Base-by-base conservation (phyloP, 352 stramenopile genomes). In the Thraustochytrium striatum region DNA sequence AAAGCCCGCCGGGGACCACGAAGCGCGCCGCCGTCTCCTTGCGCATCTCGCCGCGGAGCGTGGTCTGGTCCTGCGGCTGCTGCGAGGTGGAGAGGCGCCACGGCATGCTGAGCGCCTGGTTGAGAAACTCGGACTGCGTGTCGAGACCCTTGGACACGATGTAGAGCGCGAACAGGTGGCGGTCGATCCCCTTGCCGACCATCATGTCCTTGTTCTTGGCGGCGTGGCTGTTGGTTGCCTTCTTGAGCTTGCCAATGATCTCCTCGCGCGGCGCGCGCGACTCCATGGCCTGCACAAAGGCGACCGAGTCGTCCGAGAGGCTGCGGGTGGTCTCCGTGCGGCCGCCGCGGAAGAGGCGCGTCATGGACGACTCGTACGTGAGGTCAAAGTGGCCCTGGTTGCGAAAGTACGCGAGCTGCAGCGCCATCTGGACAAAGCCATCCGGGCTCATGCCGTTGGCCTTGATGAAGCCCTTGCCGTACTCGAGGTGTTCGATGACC, bases 401-500 rank as follows among this genome's bases (percentile, higher is more conserved):
- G 81, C 95, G 93, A 86, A 95, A 98, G 57, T 97, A 94, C 1
- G 93, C 94, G 30, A 98, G 86, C 84, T 99, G 95, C 65, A 98
- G 97, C 30, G 93, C 94, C 87, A 98, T 95, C 87, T 99, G 95
- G 84, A 98, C 93, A 85, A 95, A 98, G 33, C 95, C 97, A 84
- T 99, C 95, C 9, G 95, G 95, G 50, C 91, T 97, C 61, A 97
- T 89, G 72, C 95, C 95, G 85, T 93, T 95, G 33, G 89, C 90
- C 87, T 97, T 97, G 58, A 98, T 91, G 79, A 94, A 93, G 21
- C 87, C 88, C 41, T 86, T 89, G 58, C 94, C 93, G 83, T 96
- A 98, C 82, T 94, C 90, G 81, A 93, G 88, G 84, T 95, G 95
- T 79, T 93, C 87, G 70, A 95, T 84, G 33, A 93, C 94, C 57